Evolutionary conservation across 768 basidiomycete genomes (phyloP).

Genomic region (Rhizopogon roseolus): DNA sequence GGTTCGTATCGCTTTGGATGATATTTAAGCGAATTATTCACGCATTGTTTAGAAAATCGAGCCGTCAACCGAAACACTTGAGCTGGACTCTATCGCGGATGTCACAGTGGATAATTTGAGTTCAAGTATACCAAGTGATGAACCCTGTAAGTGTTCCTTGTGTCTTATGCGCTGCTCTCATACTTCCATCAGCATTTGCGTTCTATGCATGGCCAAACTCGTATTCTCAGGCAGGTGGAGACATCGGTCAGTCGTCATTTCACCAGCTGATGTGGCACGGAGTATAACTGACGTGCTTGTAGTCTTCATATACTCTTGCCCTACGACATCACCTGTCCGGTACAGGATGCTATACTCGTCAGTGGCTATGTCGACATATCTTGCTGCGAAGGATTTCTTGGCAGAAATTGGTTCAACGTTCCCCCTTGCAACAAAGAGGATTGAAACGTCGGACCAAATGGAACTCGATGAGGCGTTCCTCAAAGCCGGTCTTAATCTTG

Average conservation of each 20-base stretch:
- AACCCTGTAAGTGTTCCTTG: constrained; percentile 42
- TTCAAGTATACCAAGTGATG: constrained; percentile 44
- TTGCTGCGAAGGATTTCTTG: constrained; percentile 49
- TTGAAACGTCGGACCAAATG: constrained; percentile 78
- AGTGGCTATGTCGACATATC: constrained; percentile 52
- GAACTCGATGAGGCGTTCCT: constrained; percentile 69
- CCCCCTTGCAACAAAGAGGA: constrained; percentile 49
- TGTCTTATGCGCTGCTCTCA: not conserved
- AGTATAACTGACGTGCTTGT: constrained; percentile 1
- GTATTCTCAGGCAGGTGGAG: constrained; percentile 38
- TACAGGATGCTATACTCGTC: constrained; percentile 88
- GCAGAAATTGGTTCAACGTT: constrained; percentile 36
- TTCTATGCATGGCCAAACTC: constrained; percentile 63
- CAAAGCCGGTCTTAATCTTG: constrained; percentile 48
- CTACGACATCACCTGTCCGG: constrained; percentile 73
- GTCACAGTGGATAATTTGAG: constrained; percentile 40
- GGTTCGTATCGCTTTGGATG: constrained; percentile 38
- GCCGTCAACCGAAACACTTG: constrained; percentile 53
- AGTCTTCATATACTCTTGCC: constrained; percentile 95
- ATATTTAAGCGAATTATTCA: not conserved
- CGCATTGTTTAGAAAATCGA: constrained; percentile 54
- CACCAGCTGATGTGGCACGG: not conserved
- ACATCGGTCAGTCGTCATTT: constrained; percentile 47
- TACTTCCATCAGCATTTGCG: constrained; percentile 39
- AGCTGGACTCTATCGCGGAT: constrained; percentile 37